Base-by-base conservation (phyloP, 768 basidiomycete species). In the Boletus eberwhitei region DNA sequence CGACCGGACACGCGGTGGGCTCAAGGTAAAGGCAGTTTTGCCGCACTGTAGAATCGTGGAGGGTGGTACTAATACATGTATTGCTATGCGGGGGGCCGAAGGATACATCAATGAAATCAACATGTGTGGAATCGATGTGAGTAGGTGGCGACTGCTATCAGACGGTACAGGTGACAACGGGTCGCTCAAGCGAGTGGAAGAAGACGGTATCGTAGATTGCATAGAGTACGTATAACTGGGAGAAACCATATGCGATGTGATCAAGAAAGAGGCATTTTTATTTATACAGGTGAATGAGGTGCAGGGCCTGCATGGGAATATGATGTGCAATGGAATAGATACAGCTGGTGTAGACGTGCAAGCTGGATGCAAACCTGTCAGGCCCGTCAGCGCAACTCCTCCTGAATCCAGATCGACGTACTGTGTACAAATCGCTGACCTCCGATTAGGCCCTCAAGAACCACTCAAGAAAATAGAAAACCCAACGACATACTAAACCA, bases 391-490 rank as follows among this genome's bases (percentile, higher is more conserved):
- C 7, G 17, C 17, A 39, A 38, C 29, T 21, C 47, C 37, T 39
- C 24, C 34, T 29, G 39, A 1, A 17, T 22, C 47, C 11, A 16
- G 45, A 46, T 14, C 12, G 43, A 55, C 62, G 40, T 41, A 60
- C 64, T 16, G 54, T 34, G 38, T 52, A 42, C 13, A 35, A 17
- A 43, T 46, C 34, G 37, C 22, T 50, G 57, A 24, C 61, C 59
- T 59, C 58, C 51, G 45, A 37, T 40, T 48, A 71, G 59, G 61
- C 56, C 59, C 61, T 63, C 55, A 59, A 59, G 34, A 70, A 50
- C 68, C 62, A 63, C 45, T 52, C 57, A 43, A 68, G 50, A 54
- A 61, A 37, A 58, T 39, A 57, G 39, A 67, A 53, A 42, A 70
- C 22, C 64, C 61, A 70, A 48, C 32, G 59, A 8, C 32, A 60